Base-by-base conservation (phyloP, 2,329 filamentous ascomycete genomes). In the Penicillium palitans region DNA sequence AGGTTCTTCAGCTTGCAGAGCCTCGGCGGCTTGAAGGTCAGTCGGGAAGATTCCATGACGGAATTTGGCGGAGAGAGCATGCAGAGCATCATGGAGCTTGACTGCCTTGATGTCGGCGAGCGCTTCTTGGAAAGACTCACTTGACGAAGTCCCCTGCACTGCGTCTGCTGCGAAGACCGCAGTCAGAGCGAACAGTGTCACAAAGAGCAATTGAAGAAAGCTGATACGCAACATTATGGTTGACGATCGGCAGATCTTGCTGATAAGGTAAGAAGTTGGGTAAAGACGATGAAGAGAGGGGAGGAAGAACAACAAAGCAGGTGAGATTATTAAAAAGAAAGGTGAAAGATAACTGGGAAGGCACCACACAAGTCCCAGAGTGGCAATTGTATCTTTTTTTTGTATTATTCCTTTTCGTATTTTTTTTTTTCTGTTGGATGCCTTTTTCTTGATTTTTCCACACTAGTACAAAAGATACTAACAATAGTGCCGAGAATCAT, bases 21-120 rank as follows among this genome's bases (percentile, higher is more conserved):
- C 84, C 71, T 89, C 84, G 55, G 89, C 79, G 27, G 87, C 87
- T 12, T 81, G 79, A 64, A 80, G 81, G 68, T 89, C 87, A 62
- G 85, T 84, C 62, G 84, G 81, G 72, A 87, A 90, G 56, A 90
- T 81, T 58, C 88, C 88, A 69, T 90, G 83, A 70, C 86, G 83
- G 75, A 87, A 90, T 68, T 84, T 84, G 48, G 82, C 80, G 54
- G 87, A 79, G 66, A 87, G 82, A 61, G 81, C 78, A 72, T 90
- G 86, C 33, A 92, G 79, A 53, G 89, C 83, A 47, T 83, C 82
- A 72, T 90, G 87, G 54, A 93, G 78, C 42, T 84, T 81, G 49
- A 84, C 79, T 55, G 82, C 81, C 24, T 87, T 84, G 56, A 87
- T 76, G 25, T 79, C 79, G 60, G 82, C 78, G 54, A 88, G 75